phyloP scores from a whole-genome alignment of 2,329 filamentous ascomycete species.

The Alternaria sp. region DNA sequence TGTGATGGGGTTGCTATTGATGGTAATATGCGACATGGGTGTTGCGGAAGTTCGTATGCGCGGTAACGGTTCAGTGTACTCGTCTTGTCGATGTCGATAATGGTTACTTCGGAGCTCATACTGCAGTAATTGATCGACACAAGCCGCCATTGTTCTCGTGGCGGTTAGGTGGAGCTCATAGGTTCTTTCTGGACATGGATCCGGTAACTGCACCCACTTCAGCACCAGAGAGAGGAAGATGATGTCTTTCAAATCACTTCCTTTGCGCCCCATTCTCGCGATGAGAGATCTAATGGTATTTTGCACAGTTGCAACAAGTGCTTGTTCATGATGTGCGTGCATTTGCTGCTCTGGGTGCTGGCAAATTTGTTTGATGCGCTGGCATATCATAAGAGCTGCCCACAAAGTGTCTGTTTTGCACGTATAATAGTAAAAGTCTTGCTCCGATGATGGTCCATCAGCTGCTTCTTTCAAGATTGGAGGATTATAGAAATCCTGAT shows the following conservation, averaged over 20 bases:
- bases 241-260: conserved; percentile 33
- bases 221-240: conserved; percentile 30
- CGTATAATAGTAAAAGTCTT: conserved; percentile 40
- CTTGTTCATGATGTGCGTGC: not conserved
- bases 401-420: conserved; percentile 44
- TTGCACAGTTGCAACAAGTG: conserved; percentile 20
- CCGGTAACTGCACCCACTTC: conserved; percentile 22
- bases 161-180: conserved; percentile 14
- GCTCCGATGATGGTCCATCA: conserved; percentile 13
- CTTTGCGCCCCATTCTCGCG: conserved; percentile 24
- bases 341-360: not conserved
- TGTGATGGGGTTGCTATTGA: not conserved
- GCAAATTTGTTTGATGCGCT: conserved; percentile 33
- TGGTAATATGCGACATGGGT: not conserved
- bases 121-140: conserved; percentile 24
- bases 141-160: conserved; percentile 20
- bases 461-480: conserved; percentile 8
- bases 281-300: conserved; percentile 24
- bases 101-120: conserved; percentile 9
- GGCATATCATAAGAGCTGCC: conserved; percentile 44
- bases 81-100: conserved; percentile 10
- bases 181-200: not conserved
- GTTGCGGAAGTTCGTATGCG: not conserved
- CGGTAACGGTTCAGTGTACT: not conserved
- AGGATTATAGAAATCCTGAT: conserved; percentile 25